These are phyloP conservation scores for Saccharomyces hybrid DNA, from an alignment of 1,139 yeast genomes.

Conservation along the genomic window DNA sequence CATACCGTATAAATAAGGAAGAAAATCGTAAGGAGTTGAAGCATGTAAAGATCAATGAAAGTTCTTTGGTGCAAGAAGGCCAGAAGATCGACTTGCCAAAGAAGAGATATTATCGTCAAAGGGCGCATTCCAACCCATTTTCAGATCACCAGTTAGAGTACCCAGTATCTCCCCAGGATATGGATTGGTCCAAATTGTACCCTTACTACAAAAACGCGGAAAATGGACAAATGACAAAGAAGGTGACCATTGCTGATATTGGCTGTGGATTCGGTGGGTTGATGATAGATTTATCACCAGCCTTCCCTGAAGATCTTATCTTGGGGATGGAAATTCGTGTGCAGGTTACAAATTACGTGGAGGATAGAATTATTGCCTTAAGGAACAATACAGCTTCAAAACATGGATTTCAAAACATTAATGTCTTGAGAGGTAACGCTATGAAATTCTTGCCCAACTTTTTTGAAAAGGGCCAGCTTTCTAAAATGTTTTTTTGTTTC, in stretches of 20 bases:
- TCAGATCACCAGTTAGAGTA: slow-evolving; percentile 90
- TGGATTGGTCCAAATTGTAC: slow-evolving; percentile 81
- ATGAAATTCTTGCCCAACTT: slow-evolving; percentile 97
- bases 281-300: slow-evolving; percentile 69
- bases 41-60: slow-evolving; percentile 32
- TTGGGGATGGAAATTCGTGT: slow-evolving; percentile 97
- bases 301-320: slow-evolving; percentile 62
- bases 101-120: slow-evolving; percentile 86
- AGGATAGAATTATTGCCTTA: slow-evolving; percentile 86
- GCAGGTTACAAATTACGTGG: slow-evolving; percentile 95
- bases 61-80: slow-evolving; percentile 11
- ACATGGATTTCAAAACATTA: slow-evolving; percentile 63
- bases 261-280: slow-evolving; percentile 99
- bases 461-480: slow-evolving; percentile 69
- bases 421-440: slow-evolving; percentile 89
- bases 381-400: slow-evolving; percentile 38
- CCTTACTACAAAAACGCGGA: slow-evolving; percentile 49
- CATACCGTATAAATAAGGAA: slow-evolving; percentile 31
- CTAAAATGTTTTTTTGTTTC: slow-evolving; percentile 94
- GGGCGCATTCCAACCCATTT: slow-evolving; percentile 97
- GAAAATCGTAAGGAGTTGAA: slow-evolving; percentile 36
- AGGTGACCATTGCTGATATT: slow-evolving; percentile 87
- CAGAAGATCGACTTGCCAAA: slow-evolving; percentile 51
- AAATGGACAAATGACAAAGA: slow-evolving; percentile 39
- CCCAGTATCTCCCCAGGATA: slow-evolving; percentile 68